These are phyloP conservation scores for Pythium utonaiense DNA, from an alignment of 352 stramenopile species.

Conservation along the genomic window DNA sequence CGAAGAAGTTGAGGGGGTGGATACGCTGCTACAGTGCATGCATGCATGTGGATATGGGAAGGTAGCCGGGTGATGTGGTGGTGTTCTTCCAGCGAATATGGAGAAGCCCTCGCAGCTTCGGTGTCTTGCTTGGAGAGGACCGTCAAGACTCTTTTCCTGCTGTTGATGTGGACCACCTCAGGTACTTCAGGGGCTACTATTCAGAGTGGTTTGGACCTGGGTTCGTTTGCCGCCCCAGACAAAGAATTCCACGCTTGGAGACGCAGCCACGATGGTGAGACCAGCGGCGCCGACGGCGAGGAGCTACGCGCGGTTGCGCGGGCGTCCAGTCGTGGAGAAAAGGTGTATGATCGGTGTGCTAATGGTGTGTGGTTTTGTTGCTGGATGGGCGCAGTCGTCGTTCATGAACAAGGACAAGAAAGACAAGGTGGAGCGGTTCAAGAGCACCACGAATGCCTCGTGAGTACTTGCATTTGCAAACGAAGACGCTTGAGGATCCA, in stretches of 20 bases:
- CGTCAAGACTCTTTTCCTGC: no score
- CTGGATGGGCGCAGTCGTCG: slow-evolving; percentile 10
- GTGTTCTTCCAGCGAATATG: no score
- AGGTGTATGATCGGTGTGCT: neutral
- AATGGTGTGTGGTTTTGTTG: neutral
- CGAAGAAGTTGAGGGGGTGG: neutral
- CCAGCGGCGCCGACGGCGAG: neutral
- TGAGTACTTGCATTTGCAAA: slow-evolving; percentile 22
- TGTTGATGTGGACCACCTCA: neutral
- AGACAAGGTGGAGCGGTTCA: slow-evolving; percentile 68
- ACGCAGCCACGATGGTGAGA: neutral
- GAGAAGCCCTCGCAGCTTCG: no score
- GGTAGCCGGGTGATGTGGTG: no score
- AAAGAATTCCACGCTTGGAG: neutral
- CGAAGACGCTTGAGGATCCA: neutral
- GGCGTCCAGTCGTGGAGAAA: neutral
- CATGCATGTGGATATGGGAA: no score
- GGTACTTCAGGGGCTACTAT: neutral
- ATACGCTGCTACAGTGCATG: no score
- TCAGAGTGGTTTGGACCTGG: neutral
- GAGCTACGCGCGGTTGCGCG: neutral
- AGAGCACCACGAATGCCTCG: slow-evolving; percentile 70
- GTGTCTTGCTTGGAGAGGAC: no score
- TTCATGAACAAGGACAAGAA: slow-evolving; percentile 53
- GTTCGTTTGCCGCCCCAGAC: neutral